These are phyloP conservation scores for Phialophora chinensis DNA, from an alignment of 2,329 filamentous ascomycete species.

Conservation along the genomic window DNA sequence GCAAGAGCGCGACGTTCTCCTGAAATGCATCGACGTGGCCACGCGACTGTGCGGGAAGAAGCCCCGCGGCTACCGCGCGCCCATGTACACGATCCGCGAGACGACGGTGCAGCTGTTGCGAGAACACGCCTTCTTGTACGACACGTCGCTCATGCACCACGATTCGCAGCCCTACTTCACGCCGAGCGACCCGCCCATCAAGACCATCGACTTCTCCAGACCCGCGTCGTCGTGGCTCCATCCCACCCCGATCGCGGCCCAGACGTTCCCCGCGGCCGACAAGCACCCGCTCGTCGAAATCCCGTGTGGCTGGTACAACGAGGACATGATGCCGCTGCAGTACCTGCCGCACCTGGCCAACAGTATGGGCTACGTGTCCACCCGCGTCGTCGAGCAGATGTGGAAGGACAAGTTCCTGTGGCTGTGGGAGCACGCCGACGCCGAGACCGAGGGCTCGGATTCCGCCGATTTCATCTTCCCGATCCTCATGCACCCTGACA, in stretches of 20 bases:
- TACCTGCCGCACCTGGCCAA: slow-evolving; percentile 55
- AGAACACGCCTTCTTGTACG: slow-evolving; percentile 51
- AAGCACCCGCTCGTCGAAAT: slow-evolving; percentile 52
- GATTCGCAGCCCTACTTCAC: slow-evolving; percentile 52
- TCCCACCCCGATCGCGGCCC: slow-evolving; percentile 43
- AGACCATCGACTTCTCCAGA: slow-evolving; percentile 49
- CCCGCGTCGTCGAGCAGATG: slow-evolving; percentile 57
- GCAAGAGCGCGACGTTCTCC: slow-evolving; percentile 75
- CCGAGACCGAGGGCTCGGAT: slow-evolving; percentile 29
- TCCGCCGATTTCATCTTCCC: slow-evolving; percentile 53
- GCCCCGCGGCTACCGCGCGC: slow-evolving; percentile 55
- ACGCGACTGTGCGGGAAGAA: slow-evolving; percentile 75
- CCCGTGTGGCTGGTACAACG: slow-evolving; percentile 59
- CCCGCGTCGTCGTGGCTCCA: slow-evolving; percentile 53
- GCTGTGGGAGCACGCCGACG: slow-evolving; percentile 45
- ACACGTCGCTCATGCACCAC: slow-evolving; percentile 51
- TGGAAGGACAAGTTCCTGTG: slow-evolving; percentile 57
- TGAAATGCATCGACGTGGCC: slow-evolving; percentile 74
- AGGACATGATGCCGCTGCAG: slow-evolving; percentile 59
- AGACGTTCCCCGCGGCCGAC: slow-evolving; percentile 37
- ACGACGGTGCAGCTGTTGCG: slow-evolving; percentile 50
- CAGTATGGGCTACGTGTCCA: slow-evolving; percentile 57
- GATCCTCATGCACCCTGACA: slow-evolving; percentile 63
- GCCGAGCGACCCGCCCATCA: slow-evolving; percentile 45
- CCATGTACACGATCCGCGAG: slow-evolving; percentile 49